Evolutionary conservation across 495 filamentous ascomycete genomes (phyloP), one percentile per base, ranked within the genome.

Genomic region (Hypoxylon perforatum): DNA sequence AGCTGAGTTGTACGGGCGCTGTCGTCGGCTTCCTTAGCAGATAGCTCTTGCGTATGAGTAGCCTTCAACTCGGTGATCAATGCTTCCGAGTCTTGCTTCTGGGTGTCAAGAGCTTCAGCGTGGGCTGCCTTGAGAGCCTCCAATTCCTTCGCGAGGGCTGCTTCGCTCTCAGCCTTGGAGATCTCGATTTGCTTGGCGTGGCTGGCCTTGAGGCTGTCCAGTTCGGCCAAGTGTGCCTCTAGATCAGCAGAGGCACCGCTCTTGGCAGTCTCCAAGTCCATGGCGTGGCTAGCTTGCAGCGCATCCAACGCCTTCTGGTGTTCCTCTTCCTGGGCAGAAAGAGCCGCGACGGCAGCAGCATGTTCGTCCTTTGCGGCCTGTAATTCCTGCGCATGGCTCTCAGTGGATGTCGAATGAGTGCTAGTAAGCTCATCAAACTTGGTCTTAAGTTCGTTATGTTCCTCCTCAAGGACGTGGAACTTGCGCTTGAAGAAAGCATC

Each of bases 401-500:
- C 68, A 57, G 72, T 51, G 39, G 74, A 69, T 48, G 80, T 73
- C 30, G 75, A 71, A 63, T 84, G 77, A 15, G 79, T 71, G 53
- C 78, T 60, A 36, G 70, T 74, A 47, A 73, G 60, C 21, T 66
- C 70, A 25, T 73, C 69, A 33, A 58, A 69, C 52, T 73, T 72
- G 0, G 65, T 14, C 51, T 61, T 68, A 10, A 82, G 70, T 50
- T 84, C 81, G 17, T 73, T 71, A 58, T 85, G 76, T 67, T 82
- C 78, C 18, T 66, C 71, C 47, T 84, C 79, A 14, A 86, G 75
- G 25, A 80, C 80, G 41, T 85, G 76, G 60, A 82, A 85, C 60
- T 84, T 78, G 50, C 81, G 78, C 70, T 82, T 85, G 68, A 84
- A 82, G 57, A 81, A 82, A 30, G 84, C 82, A 63, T 85, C 82